Conservation (phyloP, 495 filamentous ascomycete species). For the Lepidopterella palustris region DNA sequence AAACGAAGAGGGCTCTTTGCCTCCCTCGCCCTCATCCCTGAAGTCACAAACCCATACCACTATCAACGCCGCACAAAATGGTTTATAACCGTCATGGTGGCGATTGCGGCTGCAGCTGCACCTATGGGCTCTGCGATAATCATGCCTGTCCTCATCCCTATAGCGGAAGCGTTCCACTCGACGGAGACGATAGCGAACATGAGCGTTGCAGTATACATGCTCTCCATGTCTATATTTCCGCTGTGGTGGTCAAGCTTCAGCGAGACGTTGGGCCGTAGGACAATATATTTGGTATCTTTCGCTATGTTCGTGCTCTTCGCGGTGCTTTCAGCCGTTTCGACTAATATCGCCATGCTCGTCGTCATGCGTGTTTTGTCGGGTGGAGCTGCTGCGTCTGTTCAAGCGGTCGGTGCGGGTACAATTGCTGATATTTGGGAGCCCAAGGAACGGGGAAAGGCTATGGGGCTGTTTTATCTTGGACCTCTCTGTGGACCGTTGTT, state of each 20-base stretch:
- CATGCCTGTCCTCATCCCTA: slow-evolving; percentile 67
- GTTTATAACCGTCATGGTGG: slow-evolving; percentile 75
- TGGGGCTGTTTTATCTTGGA: slow-evolving; percentile 89
- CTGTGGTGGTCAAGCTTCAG: slow-evolving; percentile 94
- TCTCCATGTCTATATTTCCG: slow-evolving; percentile 83
- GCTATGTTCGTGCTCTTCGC: slow-evolving; percentile 72
- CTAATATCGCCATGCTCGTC: slow-evolving; percentile 77
- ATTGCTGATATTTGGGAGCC: slow-evolving; percentile 89
- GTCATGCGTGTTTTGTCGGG: slow-evolving; percentile 77
- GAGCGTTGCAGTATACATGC: slow-evolving; percentile 82
- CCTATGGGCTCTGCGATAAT: slow-evolving; percentile 85
- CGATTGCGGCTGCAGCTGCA: slow-evolving; percentile 65
- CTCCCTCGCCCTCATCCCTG: slow-evolving; percentile 68
- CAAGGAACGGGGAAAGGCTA: slow-evolving; percentile 73
- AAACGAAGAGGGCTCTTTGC: slow-evolving; percentile 71
- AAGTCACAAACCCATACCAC: slow-evolving; percentile 67
- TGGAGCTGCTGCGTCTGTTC: slow-evolving; percentile 79
- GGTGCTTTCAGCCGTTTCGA: slow-evolving; percentile 62
- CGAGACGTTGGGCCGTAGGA: slow-evolving; percentile 72
- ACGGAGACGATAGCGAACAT: slow-evolving; percentile 71
- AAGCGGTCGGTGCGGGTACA: slow-evolving; percentile 88
- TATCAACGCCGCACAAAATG: slow-evolving; percentile 73
- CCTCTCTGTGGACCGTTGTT: slow-evolving; percentile 81
- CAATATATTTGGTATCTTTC: slow-evolving; percentile 82
- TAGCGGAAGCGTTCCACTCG: slow-evolving; percentile 58